Evolutionary conservation across 2,329 filamentous ascomycete species (phyloP), one percentile per base, ranked within the genome.

Genomic region (Hysterium pulicare): DNA sequence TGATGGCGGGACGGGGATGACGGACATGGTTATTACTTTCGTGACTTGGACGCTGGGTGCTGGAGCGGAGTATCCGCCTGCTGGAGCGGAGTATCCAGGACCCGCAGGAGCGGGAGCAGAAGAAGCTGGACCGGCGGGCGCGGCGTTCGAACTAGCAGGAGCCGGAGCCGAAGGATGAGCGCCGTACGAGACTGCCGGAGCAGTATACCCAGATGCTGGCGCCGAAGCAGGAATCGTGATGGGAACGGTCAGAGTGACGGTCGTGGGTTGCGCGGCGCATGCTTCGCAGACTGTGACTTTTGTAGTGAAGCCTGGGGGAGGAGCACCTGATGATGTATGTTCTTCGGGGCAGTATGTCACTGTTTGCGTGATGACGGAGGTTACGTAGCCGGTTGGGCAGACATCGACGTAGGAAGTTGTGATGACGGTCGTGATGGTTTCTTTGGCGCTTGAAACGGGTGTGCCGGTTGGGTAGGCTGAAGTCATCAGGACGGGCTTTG

Each of bases 381-480:
- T 64, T 13, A 57, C 61, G 47, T 60, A 57, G n/a, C 62, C 61
- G 8, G 61, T 62, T 13, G 55, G 45, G 58, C 62, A 64, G 36
- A 64, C 44, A 33, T 66, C 61, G 20, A 62, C 45, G 40, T 64
- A 62, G 9, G 55, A 53, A 3, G 57, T 58, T 11, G 54, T 55
- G 40, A 58, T 59, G 1, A 51, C 49, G 5, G 49, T 56, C 5
- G 56, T 58, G 33, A 50, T 33, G 20, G 33, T 39, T 21, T 30
- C 26, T 17, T 39, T 30, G 23, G 23, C 19, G 37, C 37, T 39
- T 7, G 24, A 13, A 7, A 8, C 13, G 24, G 24, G 8, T 28
- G 24, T 7, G 24, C 24, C 24, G 24, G 24, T 28, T 7, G 24
- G 24, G 13, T 7, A 7, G 24, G 24, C 8, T 13, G 24, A 8